Conservation (phyloP, 73 alveolate genomes). For the Stentor roeselii region DNA sequence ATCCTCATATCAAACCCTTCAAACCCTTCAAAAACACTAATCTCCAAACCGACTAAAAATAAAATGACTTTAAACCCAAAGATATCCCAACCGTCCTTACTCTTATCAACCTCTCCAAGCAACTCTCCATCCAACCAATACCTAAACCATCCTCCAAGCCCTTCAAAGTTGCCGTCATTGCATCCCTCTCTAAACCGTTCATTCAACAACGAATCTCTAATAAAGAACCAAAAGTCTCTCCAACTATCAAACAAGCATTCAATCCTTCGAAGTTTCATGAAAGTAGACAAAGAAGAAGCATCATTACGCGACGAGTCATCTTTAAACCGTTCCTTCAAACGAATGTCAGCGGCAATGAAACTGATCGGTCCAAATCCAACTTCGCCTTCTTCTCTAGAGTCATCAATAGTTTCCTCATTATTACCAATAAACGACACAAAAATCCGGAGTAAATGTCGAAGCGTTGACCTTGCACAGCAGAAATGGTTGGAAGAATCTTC, state of each 20-base stretch:
- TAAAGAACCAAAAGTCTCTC: not conserved
- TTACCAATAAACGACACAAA: not conserved
- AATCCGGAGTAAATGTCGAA: not conserved
- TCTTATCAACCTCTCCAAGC: not conserved
- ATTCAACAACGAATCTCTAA: not conserved
- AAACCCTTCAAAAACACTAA: no score
- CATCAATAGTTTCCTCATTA: not conserved
- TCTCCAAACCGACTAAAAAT: no score
- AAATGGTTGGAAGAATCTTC: not conserved
- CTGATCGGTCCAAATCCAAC: not conserved
- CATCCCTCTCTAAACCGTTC: not conserved
- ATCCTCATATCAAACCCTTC: no score
- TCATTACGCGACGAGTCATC: not conserved
- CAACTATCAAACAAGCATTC: not conserved
- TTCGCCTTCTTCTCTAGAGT: no score
- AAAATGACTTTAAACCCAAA: no score
- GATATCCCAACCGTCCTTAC: no score
- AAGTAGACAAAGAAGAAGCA: not conserved
- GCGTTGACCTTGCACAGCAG: not conserved
- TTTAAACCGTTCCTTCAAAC: not conserved
- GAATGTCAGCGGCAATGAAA: not conserved
- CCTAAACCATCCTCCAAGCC: not conserved
- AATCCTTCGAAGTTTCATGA: not conserved
- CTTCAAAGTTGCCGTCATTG: not conserved
- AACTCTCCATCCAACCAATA: not conserved